These are phyloP conservation scores for Dendrobium officinale DNA, from an alignment of 106 monocot genomes.

Conservation along the genomic window DNA sequence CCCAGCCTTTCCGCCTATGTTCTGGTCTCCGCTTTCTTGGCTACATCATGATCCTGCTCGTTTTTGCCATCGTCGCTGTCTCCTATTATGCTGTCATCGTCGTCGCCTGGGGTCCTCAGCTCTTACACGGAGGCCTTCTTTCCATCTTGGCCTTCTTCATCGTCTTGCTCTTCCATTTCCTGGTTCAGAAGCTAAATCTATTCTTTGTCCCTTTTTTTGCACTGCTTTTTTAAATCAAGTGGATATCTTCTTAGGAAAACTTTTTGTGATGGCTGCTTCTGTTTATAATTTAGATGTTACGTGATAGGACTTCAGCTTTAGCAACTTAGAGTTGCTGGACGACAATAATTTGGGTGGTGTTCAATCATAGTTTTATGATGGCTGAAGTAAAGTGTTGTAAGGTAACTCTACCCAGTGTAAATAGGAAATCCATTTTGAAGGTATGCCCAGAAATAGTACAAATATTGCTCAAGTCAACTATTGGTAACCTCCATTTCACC, in stretches of 20 bases:
- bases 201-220: background rate
- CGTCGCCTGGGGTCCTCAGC: constrained; percentile 58
- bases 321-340: no score
- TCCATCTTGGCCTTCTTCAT: constrained; percentile 39
- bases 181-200: constrained; percentile 28
- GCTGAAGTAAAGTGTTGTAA: no score
- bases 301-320: no score
- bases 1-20: constrained; percentile 66
- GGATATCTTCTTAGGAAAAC: background rate
- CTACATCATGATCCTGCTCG: constrained; percentile 65
- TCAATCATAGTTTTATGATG: no score
- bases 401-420: no score
- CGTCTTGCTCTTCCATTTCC: constrained; percentile 43
- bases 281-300: no score
- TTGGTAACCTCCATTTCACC: no score
- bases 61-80: constrained; percentile 43
- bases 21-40: constrained; percentile 56
- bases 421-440: no score
- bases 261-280: no score
- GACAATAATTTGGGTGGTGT: no score
- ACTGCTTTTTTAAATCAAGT: background rate
- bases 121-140: constrained; percentile 22
- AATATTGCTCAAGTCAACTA: no score
- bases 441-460: no score
- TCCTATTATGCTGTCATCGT: constrained; percentile 79